Conservation (phyloP, 1,284 basidiomycete genomes). For the Apiotrichum montevideense region DNA sequence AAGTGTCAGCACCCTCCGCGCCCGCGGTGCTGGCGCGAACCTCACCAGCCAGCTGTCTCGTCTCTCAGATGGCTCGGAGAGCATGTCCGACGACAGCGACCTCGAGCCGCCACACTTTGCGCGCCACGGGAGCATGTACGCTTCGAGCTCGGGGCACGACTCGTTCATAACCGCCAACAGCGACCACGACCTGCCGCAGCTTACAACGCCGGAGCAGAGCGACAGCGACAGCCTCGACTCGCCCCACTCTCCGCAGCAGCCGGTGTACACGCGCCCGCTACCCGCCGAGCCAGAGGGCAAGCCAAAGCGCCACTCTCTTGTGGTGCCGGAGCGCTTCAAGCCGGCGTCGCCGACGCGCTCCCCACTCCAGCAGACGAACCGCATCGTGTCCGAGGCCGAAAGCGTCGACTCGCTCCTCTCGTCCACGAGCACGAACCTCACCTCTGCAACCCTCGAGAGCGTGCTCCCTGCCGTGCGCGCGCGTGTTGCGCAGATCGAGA, state of each 20-base stretch:
- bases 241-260: slow-evolving; percentile 6
- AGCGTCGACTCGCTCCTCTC: neutral
- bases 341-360: neutral
- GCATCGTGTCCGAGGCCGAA: neutral
- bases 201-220: slow-evolving; percentile 1
- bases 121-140: neutral
- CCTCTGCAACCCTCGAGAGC: slow-evolving; percentile 16
- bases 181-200: slow-evolving; percentile 1
- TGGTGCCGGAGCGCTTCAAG: slow-evolving; percentile 13
- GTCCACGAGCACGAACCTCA: neutral
- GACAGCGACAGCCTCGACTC: neutral
- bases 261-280: slow-evolving; percentile 7
- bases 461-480: slow-evolving; percentile 27
- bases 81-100: neutral
- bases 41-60: too few relatives aligned
- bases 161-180: neutral
- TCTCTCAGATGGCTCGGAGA: neutral
- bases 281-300: neutral
- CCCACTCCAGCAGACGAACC: neutral
- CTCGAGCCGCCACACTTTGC: neutral
- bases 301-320: neutral
- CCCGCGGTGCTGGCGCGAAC: too few relatives aligned
- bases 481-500: slow-evolving; percentile 40
- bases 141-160: neutral
- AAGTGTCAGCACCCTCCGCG: neutral